phyloP scores from a whole-genome alignment of 441 rosid species.

The Daphne laureola region DNA sequence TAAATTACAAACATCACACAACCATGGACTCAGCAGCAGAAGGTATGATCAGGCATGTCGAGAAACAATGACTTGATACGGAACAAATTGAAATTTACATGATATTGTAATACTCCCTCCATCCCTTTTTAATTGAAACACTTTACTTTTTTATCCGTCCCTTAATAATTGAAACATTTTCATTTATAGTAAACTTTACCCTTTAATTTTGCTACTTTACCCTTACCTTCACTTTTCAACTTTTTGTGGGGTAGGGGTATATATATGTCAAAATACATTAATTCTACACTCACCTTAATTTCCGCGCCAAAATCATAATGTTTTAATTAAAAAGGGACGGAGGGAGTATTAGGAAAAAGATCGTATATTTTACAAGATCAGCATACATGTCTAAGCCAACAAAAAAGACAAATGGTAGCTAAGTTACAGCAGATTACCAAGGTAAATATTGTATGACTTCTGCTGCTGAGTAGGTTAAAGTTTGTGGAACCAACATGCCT shows the following conservation, averaged over 20 bases:
- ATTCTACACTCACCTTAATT: too few relatives aligned
- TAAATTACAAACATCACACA: conserved; percentile 6
- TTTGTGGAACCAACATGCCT: conserved; percentile 98
- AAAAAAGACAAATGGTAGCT: neutral
- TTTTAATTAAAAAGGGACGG: too few relatives aligned
- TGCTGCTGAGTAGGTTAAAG: conserved; percentile 95
- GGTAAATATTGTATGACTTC: conserved; percentile 98
- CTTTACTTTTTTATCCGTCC: too few relatives aligned
- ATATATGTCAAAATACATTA: too few relatives aligned
- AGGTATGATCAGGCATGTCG: conserved; percentile 5
- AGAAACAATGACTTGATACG: conserved; percentile 7
- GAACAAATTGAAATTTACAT: conserved; percentile 1
- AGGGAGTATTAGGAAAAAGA: conserved; percentile 6
- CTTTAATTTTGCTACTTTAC: too few relatives aligned
- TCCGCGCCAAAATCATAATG: too few relatives aligned
- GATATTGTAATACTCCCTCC: conserved; percentile 1
- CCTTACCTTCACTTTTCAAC: too few relatives aligned
- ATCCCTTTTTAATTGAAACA: too few relatives aligned
- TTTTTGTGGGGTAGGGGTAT: too few relatives aligned
- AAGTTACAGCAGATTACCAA: conserved; percentile 42
- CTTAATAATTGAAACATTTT: too few relatives aligned
- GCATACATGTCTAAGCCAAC: conserved; percentile 4
- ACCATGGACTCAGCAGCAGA: conserved; percentile 6
- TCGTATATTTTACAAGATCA: conserved; percentile 3
- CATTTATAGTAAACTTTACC: too few relatives aligned